Base-by-base conservation (phyloP, 2,329 filamentous ascomycete species). In the Hypoxylon sp. region DNA sequence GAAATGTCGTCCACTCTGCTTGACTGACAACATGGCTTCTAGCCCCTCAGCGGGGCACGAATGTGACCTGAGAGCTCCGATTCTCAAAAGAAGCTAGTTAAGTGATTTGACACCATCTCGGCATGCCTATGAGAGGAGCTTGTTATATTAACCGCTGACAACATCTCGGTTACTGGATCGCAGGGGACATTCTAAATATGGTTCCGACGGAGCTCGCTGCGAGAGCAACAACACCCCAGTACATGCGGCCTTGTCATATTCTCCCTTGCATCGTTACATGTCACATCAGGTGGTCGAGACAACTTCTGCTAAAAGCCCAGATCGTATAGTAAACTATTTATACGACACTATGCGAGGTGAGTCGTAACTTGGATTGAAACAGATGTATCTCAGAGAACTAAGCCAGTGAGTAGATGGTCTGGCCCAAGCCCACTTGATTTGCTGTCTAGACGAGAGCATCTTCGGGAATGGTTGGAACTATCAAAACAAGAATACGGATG, bases 41-140 rank as follows among this genome's bases (percentile, higher is more conserved):
- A 61, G 55, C 69, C 67, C 70, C 70, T 70, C 69, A 55, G 68
- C 66, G 72, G 72, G 72, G 69, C 65, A 51, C 9, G 35, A 50
- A 70, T 72, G 65, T 61, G 57, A 73, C 72, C 58, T 42, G 50
- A 37, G 6, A 67, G 63, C 70, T 73, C 67, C 64, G 65, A 51
- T 59, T 63, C 31, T 67, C 70, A 37, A 71, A 68, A 58, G 9
- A 50, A 64, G 50, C 55, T 59, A 66, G 58, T 46, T 29, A 57
- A 53, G 33, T 58, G 52, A 58, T n/a, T 62, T 59, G 47, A 54
- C 67, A 59, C 39, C 24, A 56, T 55, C 51, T 63, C 60, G 60
- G 68, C 60, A 51, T 64, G 62, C 56, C 62, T 53, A 33, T 57
- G 59, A 73, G 61, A 60, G 68, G 70, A 69, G 66, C 33, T 60